Base-by-base conservation (phyloP, 306 rosid species). In the Dalbergia cultrata region DNA sequence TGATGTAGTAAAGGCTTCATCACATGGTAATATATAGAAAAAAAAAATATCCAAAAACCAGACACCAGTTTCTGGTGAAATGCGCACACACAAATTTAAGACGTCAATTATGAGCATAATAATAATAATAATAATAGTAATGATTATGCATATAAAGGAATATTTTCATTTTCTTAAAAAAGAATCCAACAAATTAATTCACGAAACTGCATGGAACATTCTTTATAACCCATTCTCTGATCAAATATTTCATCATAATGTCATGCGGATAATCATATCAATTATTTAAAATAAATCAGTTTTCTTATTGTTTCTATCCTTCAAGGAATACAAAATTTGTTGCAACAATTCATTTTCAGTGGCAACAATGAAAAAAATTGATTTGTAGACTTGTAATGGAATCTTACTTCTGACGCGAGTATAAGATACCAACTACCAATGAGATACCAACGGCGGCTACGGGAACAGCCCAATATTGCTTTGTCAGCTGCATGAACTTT, bases 381-480 rank as follows among this genome's bases (percentile, higher is more conserved):
- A 72, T 49, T 57, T 50, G 58, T 6, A 59, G 57, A 75, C 57
- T 64, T 61, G 70, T 31, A 31, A 66, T 43, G 77, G 59, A 13
- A 67, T 44, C 45, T 80, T 80, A 86, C 85, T 91, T 95, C 86
- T 81, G 92, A 10, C 87, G 85, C 64, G 84, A 85, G 89, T 80
- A 90, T 62, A 90, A 72, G 85, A 88, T 81, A 26, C 92, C 90
- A 67, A 81, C 82, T 22, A 71, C 82, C 73, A 86, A 86, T 17
- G 98, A 90, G 76, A 92, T 66, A 45, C 98, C 82, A 31, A 85
- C 84, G 5, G 84, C 77, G 9, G 93, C 88, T 2, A 76, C 82
- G 0, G 98, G 92, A 75, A 84, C 79, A 60, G 71, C 83, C 97
- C 93, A 89, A 75, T 88, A 86, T 80, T 81, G 90, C 89, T 86